Evolutionary conservation across 2,329 filamentous ascomycete genomes (phyloP).

Genomic region (Harringtonia aguacate): DNA sequence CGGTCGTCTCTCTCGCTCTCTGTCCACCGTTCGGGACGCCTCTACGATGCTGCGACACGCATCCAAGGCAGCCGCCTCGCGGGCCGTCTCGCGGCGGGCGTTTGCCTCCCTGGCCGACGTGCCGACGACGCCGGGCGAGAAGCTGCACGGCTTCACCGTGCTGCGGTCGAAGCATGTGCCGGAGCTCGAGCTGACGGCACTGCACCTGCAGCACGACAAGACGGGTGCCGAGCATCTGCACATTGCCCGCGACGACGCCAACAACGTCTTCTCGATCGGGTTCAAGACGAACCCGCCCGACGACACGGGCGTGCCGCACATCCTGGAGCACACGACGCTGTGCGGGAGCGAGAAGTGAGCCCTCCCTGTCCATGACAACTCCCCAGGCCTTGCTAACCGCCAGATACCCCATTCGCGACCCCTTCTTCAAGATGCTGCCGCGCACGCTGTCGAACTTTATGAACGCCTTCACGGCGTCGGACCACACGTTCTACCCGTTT

Average conservation of each 20-base stretch:
- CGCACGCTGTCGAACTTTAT: slow-evolving; percentile 98
- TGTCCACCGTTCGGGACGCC: background rate
- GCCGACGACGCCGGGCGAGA: slow-evolving; percentile 63
- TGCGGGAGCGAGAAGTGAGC: slow-evolving; percentile 85
- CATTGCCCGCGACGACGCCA: slow-evolving; percentile 87
- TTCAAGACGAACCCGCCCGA: slow-evolving; percentile 99
- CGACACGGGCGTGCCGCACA: slow-evolving; percentile 92
- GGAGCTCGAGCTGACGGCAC: slow-evolving; percentile 82
- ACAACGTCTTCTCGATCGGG: slow-evolving; percentile 98
- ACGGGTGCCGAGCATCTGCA: slow-evolving; percentile 95
- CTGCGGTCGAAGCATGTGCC: slow-evolving; percentile 83
- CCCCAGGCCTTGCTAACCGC: background rate
- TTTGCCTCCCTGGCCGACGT: slow-evolving; percentile 45
- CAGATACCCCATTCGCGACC: slow-evolving; percentile 93
- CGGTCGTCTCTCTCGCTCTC: too few relatives aligned
- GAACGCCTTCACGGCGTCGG: slow-evolving; percentile 95
- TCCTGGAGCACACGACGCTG: slow-evolving; percentile 92
- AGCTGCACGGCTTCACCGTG: slow-evolving; percentile 88
- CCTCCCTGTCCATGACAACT: too few relatives aligned
- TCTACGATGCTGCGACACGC: slow-evolving; percentile 4
- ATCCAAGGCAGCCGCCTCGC: background rate
- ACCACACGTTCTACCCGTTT: slow-evolving; percentile 96
- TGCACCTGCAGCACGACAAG: slow-evolving; percentile 87
- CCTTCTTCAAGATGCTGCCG: slow-evolving; percentile 99
- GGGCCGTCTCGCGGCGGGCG: background rate